phyloP scores from a whole-genome alignment of 2,329 filamentous ascomycete species.

The Sphaerulina vaccinii region DNA sequence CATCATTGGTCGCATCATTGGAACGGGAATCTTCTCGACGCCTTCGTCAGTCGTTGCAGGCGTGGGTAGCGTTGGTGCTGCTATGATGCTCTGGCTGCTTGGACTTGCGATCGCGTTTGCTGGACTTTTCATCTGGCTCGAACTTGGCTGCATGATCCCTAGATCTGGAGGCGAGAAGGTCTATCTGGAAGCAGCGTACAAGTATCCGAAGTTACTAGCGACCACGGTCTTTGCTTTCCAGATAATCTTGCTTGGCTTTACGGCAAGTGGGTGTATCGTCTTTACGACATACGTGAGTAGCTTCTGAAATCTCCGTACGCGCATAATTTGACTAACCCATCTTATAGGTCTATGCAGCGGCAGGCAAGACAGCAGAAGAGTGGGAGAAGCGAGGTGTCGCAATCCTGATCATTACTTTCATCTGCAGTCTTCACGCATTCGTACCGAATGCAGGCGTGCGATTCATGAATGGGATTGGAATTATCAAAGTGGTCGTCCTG shows the following conservation, averaged over 20 bases:
- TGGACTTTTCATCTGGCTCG: conserved; percentile 60
- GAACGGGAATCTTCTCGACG: conserved; percentile 19
- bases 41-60: conserved; percentile 13
- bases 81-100: conserved; percentile 63
- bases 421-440: conserved; percentile 56
- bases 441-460: conserved; percentile 42
- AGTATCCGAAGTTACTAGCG: conserved; percentile 62
- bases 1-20: conserved; percentile 20
- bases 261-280: conserved; percentile 63
- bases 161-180: conserved; percentile 64
- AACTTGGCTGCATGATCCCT: conserved; percentile 65
- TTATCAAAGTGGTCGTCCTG: conserved; percentile 60
- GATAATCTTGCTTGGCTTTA: conserved; percentile 63
- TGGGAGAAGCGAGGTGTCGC: conserved; percentile 69
- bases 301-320: neutral
- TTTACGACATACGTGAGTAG: conserved; percentile 51
- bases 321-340: too few species aligned
- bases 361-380: conserved; percentile 48
- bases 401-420: conserved; percentile 44
- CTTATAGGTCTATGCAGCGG: conserved; percentile 41
- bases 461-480: conserved; percentile 52
- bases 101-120: conserved; percentile 59
- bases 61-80: conserved; percentile 61
- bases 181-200: conserved; percentile 67
- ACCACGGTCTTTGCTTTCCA: conserved; percentile 64